Evolutionary conservation across 352 stramenopile genomes (phyloP).

Genomic region (Globisporangium lucens): DNA sequence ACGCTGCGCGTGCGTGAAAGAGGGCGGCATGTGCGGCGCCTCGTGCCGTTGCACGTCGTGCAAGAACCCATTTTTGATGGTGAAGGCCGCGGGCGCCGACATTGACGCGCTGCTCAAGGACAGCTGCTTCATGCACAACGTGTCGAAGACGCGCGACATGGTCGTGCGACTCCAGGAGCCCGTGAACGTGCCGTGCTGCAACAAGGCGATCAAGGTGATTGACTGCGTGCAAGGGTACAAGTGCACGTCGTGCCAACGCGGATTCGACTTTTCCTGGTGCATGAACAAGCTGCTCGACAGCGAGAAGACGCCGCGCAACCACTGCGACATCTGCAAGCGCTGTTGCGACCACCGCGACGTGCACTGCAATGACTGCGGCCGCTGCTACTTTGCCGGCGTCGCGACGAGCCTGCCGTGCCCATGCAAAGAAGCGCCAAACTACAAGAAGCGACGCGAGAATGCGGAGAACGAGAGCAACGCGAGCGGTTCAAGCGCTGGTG

Average conservation of each 20-base stretch:
- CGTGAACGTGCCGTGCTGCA: conserved; percentile 64
- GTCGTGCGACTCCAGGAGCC: conserved; percentile 64
- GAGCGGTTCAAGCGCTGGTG: neutral
- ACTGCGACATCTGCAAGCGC: conserved; percentile 84
- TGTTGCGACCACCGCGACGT: conserved; percentile 86
- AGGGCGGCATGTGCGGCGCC: conserved; percentile 70
- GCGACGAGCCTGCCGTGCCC: conserved; percentile 68
- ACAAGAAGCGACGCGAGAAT: conserved; percentile 52
- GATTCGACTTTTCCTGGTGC: conserved; percentile 83
- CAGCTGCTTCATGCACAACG: conserved; percentile 87
- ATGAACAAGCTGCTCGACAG: conserved; percentile 75
- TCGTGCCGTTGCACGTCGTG: conserved; percentile 82
- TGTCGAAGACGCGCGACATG: conserved; percentile 85
- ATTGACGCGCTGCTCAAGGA: conserved; percentile 74
- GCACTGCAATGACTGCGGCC: conserved; percentile 77
- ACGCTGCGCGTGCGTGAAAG: conserved; percentile 79
- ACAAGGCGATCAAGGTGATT: conserved; percentile 55
- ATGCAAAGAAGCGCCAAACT: conserved; percentile 62
- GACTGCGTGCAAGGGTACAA: conserved; percentile 73
- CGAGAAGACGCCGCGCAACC: conserved; percentile 72
- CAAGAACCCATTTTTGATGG: conserved; percentile 86
- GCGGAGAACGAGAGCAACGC: conserved; percentile 8
- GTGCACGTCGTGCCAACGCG: conserved; percentile 41
- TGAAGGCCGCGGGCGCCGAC: conserved; percentile 69
- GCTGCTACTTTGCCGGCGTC: conserved; percentile 86